Evolutionary conservation across 345 rosid species (phyloP).

Genomic region (Salix suchowensis): DNA sequence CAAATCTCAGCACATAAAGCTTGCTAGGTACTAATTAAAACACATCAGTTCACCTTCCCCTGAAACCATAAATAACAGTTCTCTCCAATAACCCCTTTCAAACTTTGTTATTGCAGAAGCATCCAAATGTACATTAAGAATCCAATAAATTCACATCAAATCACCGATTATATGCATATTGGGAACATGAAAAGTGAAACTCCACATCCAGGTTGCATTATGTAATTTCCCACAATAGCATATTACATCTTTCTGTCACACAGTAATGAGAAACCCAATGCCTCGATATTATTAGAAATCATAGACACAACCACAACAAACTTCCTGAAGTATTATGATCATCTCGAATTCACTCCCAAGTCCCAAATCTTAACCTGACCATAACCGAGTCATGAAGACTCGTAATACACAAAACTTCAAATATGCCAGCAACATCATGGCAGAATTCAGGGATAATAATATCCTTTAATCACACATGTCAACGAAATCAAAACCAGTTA

Average conservation of each 20-base stretch:
- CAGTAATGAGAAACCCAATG: not conserved
- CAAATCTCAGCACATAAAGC: not conserved
- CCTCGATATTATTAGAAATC: not conserved
- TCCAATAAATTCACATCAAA: not conserved
- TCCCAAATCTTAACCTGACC: not conserved
- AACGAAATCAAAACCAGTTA: not conserved
- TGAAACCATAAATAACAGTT: not conserved
- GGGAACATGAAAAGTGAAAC: not conserved
- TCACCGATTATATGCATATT: not conserved
- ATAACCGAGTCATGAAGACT: not conserved
- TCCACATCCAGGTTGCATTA: not conserved
- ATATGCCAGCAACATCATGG: not conserved
- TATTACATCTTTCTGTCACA: not conserved
- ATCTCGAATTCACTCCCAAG: not conserved
- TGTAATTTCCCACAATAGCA: not conserved
- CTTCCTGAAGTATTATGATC: not conserved
- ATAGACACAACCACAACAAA: not conserved
- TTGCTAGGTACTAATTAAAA: not conserved
- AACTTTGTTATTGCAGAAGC: not conserved
- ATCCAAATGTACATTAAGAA: not conserved
- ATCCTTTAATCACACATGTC: not conserved
- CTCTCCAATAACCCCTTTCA: not conserved
- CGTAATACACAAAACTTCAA: not conserved
- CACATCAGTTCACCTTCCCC: not conserved
- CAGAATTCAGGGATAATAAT: not conserved